These are phyloP conservation scores for Bjerkandera adusta DNA, from an alignment of 1,284 basidiomycete genomes.

Conservation along the genomic window DNA sequence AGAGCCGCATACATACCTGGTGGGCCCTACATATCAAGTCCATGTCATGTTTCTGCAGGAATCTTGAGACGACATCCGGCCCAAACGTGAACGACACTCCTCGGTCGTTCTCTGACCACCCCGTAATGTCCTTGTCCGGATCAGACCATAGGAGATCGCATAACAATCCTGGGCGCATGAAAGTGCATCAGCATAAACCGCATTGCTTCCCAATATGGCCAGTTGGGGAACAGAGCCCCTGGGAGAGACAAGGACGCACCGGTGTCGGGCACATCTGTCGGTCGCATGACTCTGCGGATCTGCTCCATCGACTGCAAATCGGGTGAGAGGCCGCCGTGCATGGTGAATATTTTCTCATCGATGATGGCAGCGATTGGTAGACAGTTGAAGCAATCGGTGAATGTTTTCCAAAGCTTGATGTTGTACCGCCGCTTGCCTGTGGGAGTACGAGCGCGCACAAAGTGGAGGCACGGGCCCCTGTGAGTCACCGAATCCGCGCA, in stretches of 20 bases:
- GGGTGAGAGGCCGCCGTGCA: slow-evolving; percentile 92
- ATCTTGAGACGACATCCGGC: slow-evolving; percentile 95
- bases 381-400: slow-evolving; percentile 97
- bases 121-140: slow-evolving; percentile 99
- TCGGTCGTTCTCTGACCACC: slow-evolving; percentile 99
- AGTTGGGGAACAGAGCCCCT: slow-evolving; percentile 7
- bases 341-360: slow-evolving; percentile 96
- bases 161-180: slow-evolving; percentile 66
- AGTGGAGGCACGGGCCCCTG: neutral
- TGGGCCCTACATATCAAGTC: slow-evolving; percentile 98
- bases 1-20: slow-evolving; percentile 58
- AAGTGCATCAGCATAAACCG: slow-evolving; percentile 5
- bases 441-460: slow-evolving; percentile 11
- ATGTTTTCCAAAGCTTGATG: slow-evolving; percentile 98
- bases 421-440: slow-evolving; percentile 96
- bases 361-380: slow-evolving; percentile 95
- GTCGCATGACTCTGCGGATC: slow-evolving; percentile 98
- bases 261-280: slow-evolving; percentile 98
- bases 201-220: neutral
- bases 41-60: slow-evolving; percentile 99
- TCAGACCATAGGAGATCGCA: slow-evolving; percentile 99
- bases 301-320: slow-evolving; percentile 99
- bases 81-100: slow-evolving; percentile 99
- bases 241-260: slow-evolving; percentile 49
- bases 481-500: slow-evolving; percentile 1